Evolutionary conservation across 805 yeast genomes (phyloP).

Genomic region (Schwanniomyces sp.): DNA sequence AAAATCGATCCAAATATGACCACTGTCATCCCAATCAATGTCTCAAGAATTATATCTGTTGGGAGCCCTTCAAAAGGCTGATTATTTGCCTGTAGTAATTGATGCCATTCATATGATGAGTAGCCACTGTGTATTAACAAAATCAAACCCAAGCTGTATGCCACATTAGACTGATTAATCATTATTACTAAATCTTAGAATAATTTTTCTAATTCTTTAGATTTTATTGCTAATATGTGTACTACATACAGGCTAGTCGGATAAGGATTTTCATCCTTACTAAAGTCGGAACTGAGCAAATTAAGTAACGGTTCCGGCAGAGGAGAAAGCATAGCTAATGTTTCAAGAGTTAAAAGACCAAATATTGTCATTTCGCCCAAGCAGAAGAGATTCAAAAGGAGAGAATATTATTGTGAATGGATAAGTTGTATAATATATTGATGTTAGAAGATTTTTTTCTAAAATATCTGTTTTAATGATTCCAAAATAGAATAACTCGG

Average conservation of each 20-base stretch:
- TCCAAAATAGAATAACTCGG: background rate
- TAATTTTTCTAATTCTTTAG: background rate
- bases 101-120: slow-evolving; percentile 54
- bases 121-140: slow-evolving; percentile 50
- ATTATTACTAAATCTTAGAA: background rate
- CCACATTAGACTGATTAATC: background rate
- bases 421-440: too few relatives aligned
- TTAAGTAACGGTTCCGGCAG: too few relatives aligned
- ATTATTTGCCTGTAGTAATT: slow-evolving; percentile 25
- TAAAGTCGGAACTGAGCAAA: too few relatives aligned
- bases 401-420: too few relatives aligned
- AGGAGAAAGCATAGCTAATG: too few relatives aligned
- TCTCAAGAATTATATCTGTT: slow-evolving; percentile 51
- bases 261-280: background rate
- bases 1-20: slow-evolving; percentile 39
- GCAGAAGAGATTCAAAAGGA: too few relatives aligned
- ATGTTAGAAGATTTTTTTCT: too few relatives aligned
- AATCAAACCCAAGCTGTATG: slow-evolving; percentile 14
- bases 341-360: too few relatives aligned
- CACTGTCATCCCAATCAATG: slow-evolving; percentile 45
- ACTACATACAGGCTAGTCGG: background rate
- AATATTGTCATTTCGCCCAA: too few relatives aligned
- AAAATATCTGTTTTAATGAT: too few relatives aligned
- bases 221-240: background rate
- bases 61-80: slow-evolving; percentile 28